Percentiles rank a stretch among this genome's conserved stretches.
Evolutionary conservation across 345 rosid species (phyloP).

Genomic region (Camelina hispida): DNA sequence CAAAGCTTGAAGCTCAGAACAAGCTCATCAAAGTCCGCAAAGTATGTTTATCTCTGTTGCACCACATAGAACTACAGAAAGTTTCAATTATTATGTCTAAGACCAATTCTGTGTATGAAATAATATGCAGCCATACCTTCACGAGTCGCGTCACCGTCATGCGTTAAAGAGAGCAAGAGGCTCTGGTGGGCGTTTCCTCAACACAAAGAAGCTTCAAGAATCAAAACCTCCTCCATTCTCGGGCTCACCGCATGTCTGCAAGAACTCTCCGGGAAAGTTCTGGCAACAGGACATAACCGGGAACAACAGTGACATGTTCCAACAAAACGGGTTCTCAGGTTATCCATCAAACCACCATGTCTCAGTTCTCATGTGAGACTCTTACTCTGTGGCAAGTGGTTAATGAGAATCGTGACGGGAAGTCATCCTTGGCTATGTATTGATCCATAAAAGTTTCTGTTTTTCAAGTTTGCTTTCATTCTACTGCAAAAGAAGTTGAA

Average conservation of each 20-base stretch:
- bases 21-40: constrained; percentile 62
- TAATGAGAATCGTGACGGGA: constrained; percentile 51
- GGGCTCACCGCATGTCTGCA: constrained; percentile 10
- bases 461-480: constrained; percentile 4
- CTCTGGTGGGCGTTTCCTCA: constrained; percentile 77
- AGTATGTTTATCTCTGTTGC: constrained; percentile 45
- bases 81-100: not conserved
- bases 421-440: constrained; percentile 83
- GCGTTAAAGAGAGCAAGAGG: constrained; percentile 79
- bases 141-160: constrained; percentile 76
- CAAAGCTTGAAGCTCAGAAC: constrained; percentile 77
- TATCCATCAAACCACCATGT: constrained; percentile 38
- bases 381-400: constrained; percentile 3
- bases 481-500: constrained; percentile 18
- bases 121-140: constrained; percentile 70
- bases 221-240: constrained; percentile 41
- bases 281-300: constrained; percentile 28
- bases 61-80: not conserved
- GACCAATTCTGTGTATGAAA: not conserved
- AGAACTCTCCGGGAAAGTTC: constrained; percentile 28
- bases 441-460: constrained; percentile 16
- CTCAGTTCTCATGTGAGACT: constrained; percentile 43
- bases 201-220: constrained; percentile 54
- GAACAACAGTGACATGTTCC: constrained; percentile 33
- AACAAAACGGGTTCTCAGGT: constrained; percentile 14